These are phyloP conservation scores for Esteya vermicola DNA, from an alignment of 2,329 filamentous ascomycete species.

Conservation along the genomic window DNA sequence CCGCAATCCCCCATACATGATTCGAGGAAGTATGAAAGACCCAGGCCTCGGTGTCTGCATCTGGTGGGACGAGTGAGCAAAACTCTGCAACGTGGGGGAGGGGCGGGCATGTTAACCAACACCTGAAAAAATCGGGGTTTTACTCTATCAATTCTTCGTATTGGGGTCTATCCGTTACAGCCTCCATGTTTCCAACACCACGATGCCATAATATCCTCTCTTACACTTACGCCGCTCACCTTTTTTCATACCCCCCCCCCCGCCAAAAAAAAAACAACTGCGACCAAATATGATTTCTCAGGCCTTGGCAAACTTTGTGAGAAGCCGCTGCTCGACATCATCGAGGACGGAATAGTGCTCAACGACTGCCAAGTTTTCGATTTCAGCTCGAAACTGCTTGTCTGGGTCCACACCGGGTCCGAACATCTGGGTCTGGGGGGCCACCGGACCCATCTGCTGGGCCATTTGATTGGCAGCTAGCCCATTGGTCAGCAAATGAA, in stretches of 20 bases:
- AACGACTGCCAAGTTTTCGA: slow-evolving; percentile 88
- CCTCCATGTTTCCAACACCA: no score
- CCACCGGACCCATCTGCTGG: slow-evolving; percentile 78
- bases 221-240: no score
- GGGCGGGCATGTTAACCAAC: no score
- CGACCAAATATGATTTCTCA: not conserved
- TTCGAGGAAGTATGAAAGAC: slow-evolving; percentile 51
- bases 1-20: slow-evolving; percentile 56
- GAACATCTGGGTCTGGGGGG: slow-evolving; percentile 62
- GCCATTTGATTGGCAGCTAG: slow-evolving; percentile 81
- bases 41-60: slow-evolving; percentile 47
- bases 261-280: no score
- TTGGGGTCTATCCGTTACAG: no score
- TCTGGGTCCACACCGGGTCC: slow-evolving; percentile 87
- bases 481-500: slow-evolving; percentile 8
- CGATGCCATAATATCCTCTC: no score
- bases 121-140: no score
- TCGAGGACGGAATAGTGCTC: slow-evolving; percentile 89
- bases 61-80: slow-evolving; percentile 29
- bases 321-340: slow-evolving; percentile 70
- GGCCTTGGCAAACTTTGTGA: slow-evolving; percentile 30
- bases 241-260: not conserved
- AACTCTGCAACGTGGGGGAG: no score
- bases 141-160: no score
- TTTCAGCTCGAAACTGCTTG: slow-evolving; percentile 85